Evolutionary conservation across 1,284 basidiomycete genomes (phyloP).

Genomic region (Apiotrichum gracile): DNA sequence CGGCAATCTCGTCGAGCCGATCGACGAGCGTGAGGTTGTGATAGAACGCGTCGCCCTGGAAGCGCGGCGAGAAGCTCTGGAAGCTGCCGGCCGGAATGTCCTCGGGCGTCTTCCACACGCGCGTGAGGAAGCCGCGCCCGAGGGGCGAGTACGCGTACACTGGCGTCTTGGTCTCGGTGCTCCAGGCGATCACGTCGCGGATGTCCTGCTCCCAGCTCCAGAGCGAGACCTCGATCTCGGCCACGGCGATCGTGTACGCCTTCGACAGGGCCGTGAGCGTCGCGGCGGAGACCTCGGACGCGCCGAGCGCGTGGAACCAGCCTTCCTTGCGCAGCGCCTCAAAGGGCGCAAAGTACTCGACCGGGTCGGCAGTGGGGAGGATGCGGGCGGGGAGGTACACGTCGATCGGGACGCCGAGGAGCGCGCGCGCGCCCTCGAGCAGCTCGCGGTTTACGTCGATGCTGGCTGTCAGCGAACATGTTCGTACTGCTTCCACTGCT

Average conservation of each 20-base stretch:
- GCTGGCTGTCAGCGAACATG: conserved; percentile 20
- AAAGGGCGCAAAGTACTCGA: conserved; percentile 8
- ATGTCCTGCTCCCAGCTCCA: conserved; percentile 52
- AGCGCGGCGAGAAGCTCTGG: conserved; percentile 28
- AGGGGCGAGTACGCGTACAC: conserved; percentile 59
- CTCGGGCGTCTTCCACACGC: conserved; percentile 50
- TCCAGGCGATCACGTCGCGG: conserved; percentile 43
- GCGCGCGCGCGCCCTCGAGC: conserved; percentile 45
- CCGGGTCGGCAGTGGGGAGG: conserved; percentile 1
- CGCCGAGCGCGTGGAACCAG: conserved; percentile 27
- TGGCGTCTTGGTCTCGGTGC: conserved; percentile 52
- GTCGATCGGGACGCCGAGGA: conserved; percentile 50
- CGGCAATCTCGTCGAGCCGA: conserved; percentile 49
- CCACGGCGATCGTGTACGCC: conserved; percentile 44
- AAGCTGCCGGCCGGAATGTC: conserved; percentile 52
- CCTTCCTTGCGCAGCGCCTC: conserved; percentile 31
- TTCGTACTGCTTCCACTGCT: background rate
- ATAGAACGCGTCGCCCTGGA: conserved; percentile 51
- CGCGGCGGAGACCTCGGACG: conserved; percentile 23
- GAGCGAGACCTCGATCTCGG: conserved; percentile 56
- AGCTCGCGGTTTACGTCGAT: conserved; percentile 49
- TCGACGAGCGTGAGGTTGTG: conserved; percentile 57
- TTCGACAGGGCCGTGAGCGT: conserved; percentile 1
- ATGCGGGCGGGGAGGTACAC: conserved; percentile 42
- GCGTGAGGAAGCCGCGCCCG: conserved; percentile 57